Evolutionary conservation across 805 yeast genomes (phyloP).

Genomic region (Debaryomyces prosopidis): DNA sequence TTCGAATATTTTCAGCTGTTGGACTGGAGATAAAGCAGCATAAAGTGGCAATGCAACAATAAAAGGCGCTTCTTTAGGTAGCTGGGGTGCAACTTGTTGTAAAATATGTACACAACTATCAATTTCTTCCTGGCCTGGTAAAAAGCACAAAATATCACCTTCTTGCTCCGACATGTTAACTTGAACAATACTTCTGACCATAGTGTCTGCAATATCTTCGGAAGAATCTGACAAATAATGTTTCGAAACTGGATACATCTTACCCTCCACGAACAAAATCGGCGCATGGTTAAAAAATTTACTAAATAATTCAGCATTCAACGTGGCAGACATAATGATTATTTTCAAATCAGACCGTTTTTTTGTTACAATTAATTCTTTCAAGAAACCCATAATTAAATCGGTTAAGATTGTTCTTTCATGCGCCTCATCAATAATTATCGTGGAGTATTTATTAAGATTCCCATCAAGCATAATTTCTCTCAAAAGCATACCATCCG

Average conservation of each 20-base stretch:
- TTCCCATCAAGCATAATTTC: constrained; percentile 78
- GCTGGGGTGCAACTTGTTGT: constrained; percentile 56
- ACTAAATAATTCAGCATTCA: constrained; percentile 87
- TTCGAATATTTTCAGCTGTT: constrained; percentile 79
- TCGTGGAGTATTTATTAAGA: constrained; percentile 66
- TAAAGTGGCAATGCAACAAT: constrained; percentile 82
- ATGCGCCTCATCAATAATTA: constrained; percentile 95
- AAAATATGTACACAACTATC: constrained; percentile 75
- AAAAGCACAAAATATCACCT: constrained; percentile 90
- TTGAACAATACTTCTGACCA: constrained; percentile 73
- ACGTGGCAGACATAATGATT: constrained; percentile 94
- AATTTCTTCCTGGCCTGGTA: constrained; percentile 97
- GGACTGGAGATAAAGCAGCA: constrained; percentile 87
- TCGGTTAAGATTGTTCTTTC: constrained; percentile 94
- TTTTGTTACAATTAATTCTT: constrained; percentile 52
- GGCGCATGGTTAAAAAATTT: constrained; percentile 76
- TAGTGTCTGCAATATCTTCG: constrained; percentile 82
- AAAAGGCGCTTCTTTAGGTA: constrained; percentile 75
- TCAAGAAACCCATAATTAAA: constrained; percentile 83
- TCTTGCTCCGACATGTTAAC: constrained; percentile 74
- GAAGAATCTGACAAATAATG: constrained; percentile 61
- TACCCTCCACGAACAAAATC: constrained; percentile 86
- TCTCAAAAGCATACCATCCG: constrained; percentile 96
- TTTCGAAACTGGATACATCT: constrained; percentile 80
- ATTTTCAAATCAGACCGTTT: constrained; percentile 62